Evolutionary conservation across 2,329 filamentous ascomycete species (phyloP), one percentile per base, ranked within the genome.

Genomic region (Fusarium mangiferae): DNA sequence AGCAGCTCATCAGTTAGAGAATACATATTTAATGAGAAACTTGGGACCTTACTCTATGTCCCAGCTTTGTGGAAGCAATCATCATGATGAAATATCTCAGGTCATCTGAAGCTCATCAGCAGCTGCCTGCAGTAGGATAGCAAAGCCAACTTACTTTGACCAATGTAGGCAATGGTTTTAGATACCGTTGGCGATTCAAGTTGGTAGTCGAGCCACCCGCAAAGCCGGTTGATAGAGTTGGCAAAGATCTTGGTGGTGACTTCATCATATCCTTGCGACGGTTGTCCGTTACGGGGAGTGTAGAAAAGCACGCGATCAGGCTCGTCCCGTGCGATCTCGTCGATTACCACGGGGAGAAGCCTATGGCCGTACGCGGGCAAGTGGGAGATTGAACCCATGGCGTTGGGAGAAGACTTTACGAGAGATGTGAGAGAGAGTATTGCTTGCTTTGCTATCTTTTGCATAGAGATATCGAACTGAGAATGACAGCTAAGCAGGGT

Each of bases 11-110:
- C 3, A 6, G 24, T 38, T 17, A 38, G 13, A n/a, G 7, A 41
- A 6, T 22, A 14, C 12, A 20, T 22, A 5, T 7, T 7, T 22
- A 7, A 3, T 9, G 4, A 41, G 12, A 41, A 14, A 22, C 13
- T 13, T 14, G 49, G 20, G 6, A 10, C 6, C 35, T 38, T 54
- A 54, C 49, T 44, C 26, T 56, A 42, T 56, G 52, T 2, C 52
- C 38, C 7, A 30, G 22, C 9, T 56, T 56, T 7, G 38, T 56
- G 3, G 36, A 41, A 14, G 52, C 52, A 30, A 44, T 56, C 52
- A 56, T 56, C 22, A 56, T 42, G 11, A 56, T n/a, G 14, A 56
- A 56, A 7, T 56, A 56, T 56, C 52, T 42, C 36, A 56, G 36
- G 26, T 56, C 52, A 30, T 56, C 52, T 56, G 13, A 24, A 14